These are phyloP conservation scores for Trichosporon sp. DNA, from an alignment of 1,284 basidiomycete genomes.

Conservation along the genomic window DNA sequence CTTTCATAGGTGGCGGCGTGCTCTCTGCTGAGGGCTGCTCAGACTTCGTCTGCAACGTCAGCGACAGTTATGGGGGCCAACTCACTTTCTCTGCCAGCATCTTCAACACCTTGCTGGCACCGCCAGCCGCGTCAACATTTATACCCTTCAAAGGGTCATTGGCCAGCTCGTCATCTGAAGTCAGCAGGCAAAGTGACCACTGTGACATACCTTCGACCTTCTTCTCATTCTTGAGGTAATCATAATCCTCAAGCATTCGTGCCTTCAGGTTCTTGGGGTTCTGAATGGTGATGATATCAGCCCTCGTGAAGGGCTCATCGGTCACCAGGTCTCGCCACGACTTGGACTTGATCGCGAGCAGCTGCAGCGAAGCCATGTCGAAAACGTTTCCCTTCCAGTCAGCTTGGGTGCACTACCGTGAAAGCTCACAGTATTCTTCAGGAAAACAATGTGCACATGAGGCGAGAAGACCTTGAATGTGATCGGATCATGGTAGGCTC, in stretches of 20 bases:
- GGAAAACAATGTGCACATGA: conserved; percentile 86
- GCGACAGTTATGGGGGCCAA: background rate
- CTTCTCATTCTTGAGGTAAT: conserved; percentile 57
- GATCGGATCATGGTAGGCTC: conserved; percentile 85
- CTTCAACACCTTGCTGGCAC: conserved; percentile 56
- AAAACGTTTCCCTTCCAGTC: conserved; percentile 58
- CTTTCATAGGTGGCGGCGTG: conserved; percentile 26
- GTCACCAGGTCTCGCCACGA: conserved; percentile 77
- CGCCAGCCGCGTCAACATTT: conserved; percentile 57
- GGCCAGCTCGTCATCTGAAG: conserved; percentile 47
- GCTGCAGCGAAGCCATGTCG: conserved; percentile 58
- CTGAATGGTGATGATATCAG: conserved; percentile 89
- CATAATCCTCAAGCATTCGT: conserved; percentile 55
- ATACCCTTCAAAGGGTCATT: conserved; percentile 55
- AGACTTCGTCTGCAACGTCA: conserved; percentile 37
- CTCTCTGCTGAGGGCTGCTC: conserved; percentile 33
- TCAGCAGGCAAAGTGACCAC: background rate
- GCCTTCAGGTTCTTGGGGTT: conserved; percentile 56
- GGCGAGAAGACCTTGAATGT: conserved; percentile 90
- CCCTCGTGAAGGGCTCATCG: conserved; percentile 82
- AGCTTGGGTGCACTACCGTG: background rate
- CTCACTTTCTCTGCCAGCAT: conserved; percentile 57
- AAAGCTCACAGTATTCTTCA: conserved; percentile 67
- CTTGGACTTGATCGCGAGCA: conserved; percentile 71
- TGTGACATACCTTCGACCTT: conserved; percentile 47